Evolutionary conservation across 2,329 filamentous ascomycete genomes (phyloP), one percentile per base, ranked within the genome.

Genomic region (Monosporascus sp.): DNA sequence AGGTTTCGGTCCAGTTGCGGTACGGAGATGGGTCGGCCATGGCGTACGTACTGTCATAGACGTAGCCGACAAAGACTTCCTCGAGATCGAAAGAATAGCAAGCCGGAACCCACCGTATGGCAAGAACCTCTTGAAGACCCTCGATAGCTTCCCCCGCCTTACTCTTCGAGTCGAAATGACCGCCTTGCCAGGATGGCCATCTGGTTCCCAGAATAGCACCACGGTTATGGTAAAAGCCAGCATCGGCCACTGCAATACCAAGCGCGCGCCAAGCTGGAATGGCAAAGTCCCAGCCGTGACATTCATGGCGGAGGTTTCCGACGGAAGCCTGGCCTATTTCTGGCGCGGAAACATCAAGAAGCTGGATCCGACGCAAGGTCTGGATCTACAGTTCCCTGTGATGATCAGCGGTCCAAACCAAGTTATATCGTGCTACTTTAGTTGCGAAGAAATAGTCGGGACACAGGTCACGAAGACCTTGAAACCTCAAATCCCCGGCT

Each of bases 91-190:
- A 62, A 80, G 84, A 48, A 72, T 90, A 24, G 69, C 96, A 47
- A 87, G 85, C 57, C 86, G 87, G 51, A 90, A 96, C 59, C 89
- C 91, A 0, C 90, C 93, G 0, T 96, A 88, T 65, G 94, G 93
- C 0, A 78, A 81, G 45, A 86, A 86, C 43, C 66, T 95, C 43
- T 72, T 88, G 15, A 81, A 83, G 14, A 75, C 77, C 20, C 70
- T 94, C 9, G 80, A 79, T 1, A 76, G 78, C 0, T 97, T 97
- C 62, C 94, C 94, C 14, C 67, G 69, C 3, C 63, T 86, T 18
- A 72, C 62, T 1, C 56, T 84, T 37, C 62, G 68, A 14, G 65
- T 72, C 36, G 69, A 74, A 7, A 57, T 74, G 17, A 48, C 71
- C 3, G 56, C 74, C 67, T 62, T 73, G 18, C 54, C 58, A 47